Evolutionary conservation across 108 stramenopile genomes (phyloP), one percentile per base, ranked within the genome.

Genomic region (Cylindrotheca fusiformis): DNA sequence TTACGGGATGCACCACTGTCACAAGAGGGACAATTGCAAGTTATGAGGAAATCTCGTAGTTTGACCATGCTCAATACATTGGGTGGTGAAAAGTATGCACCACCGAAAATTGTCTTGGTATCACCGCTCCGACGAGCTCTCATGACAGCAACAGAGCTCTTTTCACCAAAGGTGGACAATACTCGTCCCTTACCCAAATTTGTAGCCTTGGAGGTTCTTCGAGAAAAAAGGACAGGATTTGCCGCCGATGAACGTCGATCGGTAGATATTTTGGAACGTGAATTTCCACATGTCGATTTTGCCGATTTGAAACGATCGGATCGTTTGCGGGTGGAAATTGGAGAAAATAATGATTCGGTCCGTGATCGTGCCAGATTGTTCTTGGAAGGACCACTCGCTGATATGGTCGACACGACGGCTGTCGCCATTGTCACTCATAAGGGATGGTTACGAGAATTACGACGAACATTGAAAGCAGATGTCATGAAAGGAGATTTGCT

Each of bases 161-260:
- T 45, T 45, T 45, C 44, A 17, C 12, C 10, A 45, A 45, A 17
- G 12, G 44, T 14, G 17, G 17, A 45, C 17, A 45, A 45, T 45
- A 45, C 17, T 45, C 10, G 17, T 14, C n/a, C n/a, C n/a, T n/a
- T n/a, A n/a, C 44, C 44, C 10, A 45, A 45, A 45, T 45, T 45
- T 45, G 44, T 45, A 10, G 44, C 44, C 44, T 17, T 45, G 44
- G 44, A 45, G 44, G 44, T 17, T 14, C 44, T 45, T 14, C 44
- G 44, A 45, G 44, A 45, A 17, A 45, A 45, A 17, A 10, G 44
- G 17, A 45, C 44, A 14, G 44, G 44, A 17, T 45, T 45, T 45
- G 10, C 44, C 12, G 44, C 44, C 44, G 75, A 76, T 55, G 48
- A 28, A 28, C 49, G 63, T 19, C 63, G 48, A 54, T 53, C 60